Evolutionary conservation across 192 early-diverging fungal species (phyloP).

Genomic region (Coemansia reversa): DNA sequence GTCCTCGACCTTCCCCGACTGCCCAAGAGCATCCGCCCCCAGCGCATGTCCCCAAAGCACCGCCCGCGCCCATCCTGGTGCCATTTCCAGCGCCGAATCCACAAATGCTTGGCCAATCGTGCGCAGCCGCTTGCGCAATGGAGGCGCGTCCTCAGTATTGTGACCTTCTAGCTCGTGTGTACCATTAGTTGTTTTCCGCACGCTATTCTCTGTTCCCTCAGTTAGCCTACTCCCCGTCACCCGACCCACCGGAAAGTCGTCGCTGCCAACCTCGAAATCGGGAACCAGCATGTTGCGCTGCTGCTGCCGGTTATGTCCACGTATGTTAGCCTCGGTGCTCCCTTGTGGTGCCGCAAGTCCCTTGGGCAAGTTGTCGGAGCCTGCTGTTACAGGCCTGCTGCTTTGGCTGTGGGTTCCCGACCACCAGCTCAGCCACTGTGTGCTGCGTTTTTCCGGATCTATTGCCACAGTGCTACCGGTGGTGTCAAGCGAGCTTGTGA

Average conservation of each 20-base stretch:
- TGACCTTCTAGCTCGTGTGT: neutral
- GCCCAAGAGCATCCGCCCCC: conserved; percentile 31
- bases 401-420: neutral
- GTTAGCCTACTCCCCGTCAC: neutral
- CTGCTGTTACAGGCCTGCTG: neutral
- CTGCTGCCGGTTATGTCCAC: conserved; percentile 12
- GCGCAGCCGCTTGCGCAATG: conserved; percentile 28
- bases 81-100: conserved; percentile 28
- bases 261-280: conserved; percentile 28
- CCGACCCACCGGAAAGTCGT: neutral
- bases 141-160: neutral
- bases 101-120: conserved; percentile 18
- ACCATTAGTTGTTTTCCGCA: neutral
- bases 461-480: neutral
- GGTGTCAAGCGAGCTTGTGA: neutral
- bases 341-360: neutral
- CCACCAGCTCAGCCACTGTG: conserved; percentile 16
- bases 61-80: conserved; percentile 42
- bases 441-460: neutral
- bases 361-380: neutral
- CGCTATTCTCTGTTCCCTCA: neutral
- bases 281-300: conserved; percentile 24
- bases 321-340: neutral
- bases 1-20: neutral
- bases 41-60: conserved; percentile 15